Evolutionary conservation across 2,329 filamentous ascomycete genomes (phyloP), one percentile per base, ranked within the genome.

Genomic region (Cladosporium sp.): DNA sequence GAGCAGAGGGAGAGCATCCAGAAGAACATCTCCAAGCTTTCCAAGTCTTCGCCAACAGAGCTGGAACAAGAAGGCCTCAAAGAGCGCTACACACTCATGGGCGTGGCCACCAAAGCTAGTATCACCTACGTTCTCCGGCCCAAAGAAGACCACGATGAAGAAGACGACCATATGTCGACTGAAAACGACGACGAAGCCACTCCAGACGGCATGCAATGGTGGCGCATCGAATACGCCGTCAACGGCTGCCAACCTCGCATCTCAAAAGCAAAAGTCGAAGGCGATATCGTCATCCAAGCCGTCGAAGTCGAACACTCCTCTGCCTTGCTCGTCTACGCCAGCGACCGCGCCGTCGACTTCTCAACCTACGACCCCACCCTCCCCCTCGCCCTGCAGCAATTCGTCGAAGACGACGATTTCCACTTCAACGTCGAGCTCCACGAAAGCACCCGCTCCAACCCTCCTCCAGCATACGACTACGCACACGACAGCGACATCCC

Each of bases 261-360:
- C 68, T 72, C 57, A 25, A 77, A 71, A 34, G 70, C 69, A 13
- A 70, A 70, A 57, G 66, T 65, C 34, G 67, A 78, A 3, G 82
- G 85, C 65, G 77, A 80, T 51, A 82, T 86, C 66, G 86, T 88
- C 11, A 79, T 88, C 10, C 75, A 73, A 26, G 76, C 60, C 76
- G 81, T 69, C 79, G 85, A 68, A 83, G 84, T 62, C 39, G 85
- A 88, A 68, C 80, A 81, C 61, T 79, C 76, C 34, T 81, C 79
- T 10, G 84, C 82, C 2, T 74, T 89, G 0, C 79, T 89, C 11
- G 82, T 89, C 2, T 89, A 89, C 72, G 86, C 86, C 23, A 86
- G 81, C 69, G 81, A 84, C 3, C 72, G 72, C 21, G 74, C 75
- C 25, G 65, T 70, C n/a, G 67, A 70, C 18, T 34, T 49, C 26